These are phyloP conservation scores for Tulasnella sp. DNA, from an alignment of 768 basidiomycete species.

Conservation along the genomic window DNA sequence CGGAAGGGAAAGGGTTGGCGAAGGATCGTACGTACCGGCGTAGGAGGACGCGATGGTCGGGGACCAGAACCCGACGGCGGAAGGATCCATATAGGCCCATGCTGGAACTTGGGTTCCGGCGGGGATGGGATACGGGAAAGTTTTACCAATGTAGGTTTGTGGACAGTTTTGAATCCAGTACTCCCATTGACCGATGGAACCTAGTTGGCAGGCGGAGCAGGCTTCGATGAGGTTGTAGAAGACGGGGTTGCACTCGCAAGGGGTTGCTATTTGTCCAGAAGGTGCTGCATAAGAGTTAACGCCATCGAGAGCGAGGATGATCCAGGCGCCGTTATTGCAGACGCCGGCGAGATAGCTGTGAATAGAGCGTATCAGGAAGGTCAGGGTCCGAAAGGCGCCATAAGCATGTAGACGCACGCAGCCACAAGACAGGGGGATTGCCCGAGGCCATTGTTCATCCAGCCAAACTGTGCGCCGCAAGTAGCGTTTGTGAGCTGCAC, in stretches of 20 bases:
- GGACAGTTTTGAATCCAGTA: constrained; percentile 18
- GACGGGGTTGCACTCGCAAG: constrained; percentile 27
- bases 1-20: neutral
- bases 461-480: neutral
- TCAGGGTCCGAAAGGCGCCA: neutral
- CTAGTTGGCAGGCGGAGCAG: constrained; percentile 18
- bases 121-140: constrained; percentile 16
- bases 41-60: neutral
- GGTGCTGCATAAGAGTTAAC: neutral
- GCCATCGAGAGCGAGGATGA: neutral
- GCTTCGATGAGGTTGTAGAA: constrained; percentile 22
- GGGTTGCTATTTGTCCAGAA: neutral
- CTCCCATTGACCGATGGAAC: neutral
- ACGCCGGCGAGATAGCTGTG: constrained; percentile 2
- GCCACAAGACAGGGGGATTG: constrained; percentile 23
- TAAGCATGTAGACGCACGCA: neutral
- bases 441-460: constrained; percentile 15
- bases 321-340: neutral
- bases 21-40: constrained; percentile 1
- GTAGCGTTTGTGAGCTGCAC: constrained; percentile 15
- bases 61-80: constrained; percentile 3
- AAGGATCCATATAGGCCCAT: constrained; percentile 23
- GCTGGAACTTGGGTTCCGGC: constrained; percentile 18
- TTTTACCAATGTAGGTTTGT: neutral
- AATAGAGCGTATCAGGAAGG: neutral